A percentile compares a stretch with the other conserved stretches of the same genome.
These are phyloP conservation scores for Erysimum pusillum DNA, from an alignment of 441 rosid genomes.

Conservation along the genomic window DNA sequence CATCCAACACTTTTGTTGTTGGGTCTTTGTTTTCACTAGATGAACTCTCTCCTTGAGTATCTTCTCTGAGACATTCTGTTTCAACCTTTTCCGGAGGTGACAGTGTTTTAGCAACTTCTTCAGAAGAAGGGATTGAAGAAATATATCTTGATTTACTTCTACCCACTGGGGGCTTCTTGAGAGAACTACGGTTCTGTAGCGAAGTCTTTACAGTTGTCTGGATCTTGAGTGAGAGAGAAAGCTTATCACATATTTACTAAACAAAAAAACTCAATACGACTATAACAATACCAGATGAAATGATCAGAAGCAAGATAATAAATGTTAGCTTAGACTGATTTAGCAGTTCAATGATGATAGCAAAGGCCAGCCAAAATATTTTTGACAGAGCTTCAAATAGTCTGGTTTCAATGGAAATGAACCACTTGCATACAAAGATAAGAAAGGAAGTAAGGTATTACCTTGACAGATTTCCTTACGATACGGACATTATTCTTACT, in stretches of 20 bases:
- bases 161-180: constrained; percentile 51
- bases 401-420: constrained; percentile 5
- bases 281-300: constrained; percentile 15
- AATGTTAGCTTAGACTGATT: neutral
- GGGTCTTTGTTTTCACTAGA: constrained; percentile 45
- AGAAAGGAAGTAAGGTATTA: constrained; percentile 39
- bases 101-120: constrained; percentile 41
- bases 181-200: constrained; percentile 52
- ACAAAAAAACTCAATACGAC: constrained; percentile 10
- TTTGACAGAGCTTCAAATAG: constrained; percentile 15
- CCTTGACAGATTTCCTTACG: constrained; percentile 57
- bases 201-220: constrained; percentile 62
- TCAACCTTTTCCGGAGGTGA: constrained; percentile 48
- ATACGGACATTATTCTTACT: constrained; percentile 41
- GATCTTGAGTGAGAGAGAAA: constrained; percentile 43
- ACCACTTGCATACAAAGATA: constrained; percentile 24
- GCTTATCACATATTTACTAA: constrained; percentile 21
- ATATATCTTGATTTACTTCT: constrained; percentile 47
- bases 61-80: constrained; percentile 52
- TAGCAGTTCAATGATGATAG: constrained; percentile 23
- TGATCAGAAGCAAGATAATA: constrained; percentile 10
- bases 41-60: constrained; percentile 46
- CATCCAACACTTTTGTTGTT: constrained; percentile 45
- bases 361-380: constrained; percentile 9
- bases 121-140: constrained; percentile 50